These are phyloP conservation scores for Hypocreales sp. DNA, from an alignment of 2,329 filamentous ascomycete genomes.

Conservation along the genomic window DNA sequence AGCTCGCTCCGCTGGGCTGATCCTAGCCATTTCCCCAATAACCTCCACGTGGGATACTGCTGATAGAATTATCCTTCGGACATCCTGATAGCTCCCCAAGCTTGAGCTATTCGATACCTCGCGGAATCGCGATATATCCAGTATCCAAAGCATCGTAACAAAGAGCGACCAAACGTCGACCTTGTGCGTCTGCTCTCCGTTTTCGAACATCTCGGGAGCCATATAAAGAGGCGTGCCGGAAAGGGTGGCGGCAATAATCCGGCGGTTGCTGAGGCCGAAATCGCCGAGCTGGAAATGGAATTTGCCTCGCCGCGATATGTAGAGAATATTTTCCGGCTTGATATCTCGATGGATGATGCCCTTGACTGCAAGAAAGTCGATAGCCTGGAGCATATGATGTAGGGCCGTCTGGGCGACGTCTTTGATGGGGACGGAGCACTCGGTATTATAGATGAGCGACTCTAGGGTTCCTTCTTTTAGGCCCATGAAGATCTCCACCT, in stretches of 20 bases:
- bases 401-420: constrained; percentile 1
- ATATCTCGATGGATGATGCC: constrained; percentile 9
- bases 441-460: neutral
- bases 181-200: neutral
- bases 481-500: constrained; percentile 6
- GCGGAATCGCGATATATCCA: neutral
- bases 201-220: neutral
- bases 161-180: neutral
- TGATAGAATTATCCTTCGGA: neutral
- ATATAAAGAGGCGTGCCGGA: constrained; percentile 1
- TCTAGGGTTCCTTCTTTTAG: constrained; percentile 5
- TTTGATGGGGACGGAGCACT: neutral
- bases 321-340: constrained; percentile 10
- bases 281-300: constrained; percentile 3
- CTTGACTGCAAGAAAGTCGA: constrained; percentile 6
- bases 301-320: neutral
- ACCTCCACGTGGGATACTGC: neutral
- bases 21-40: constrained; percentile 2
- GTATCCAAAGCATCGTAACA: neutral
- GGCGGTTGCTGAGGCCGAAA: constrained; percentile 2
- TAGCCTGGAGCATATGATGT: constrained; percentile 8
- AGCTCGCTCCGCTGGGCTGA: constrained; percentile 2
- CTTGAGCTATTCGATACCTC: neutral
- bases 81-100: neutral
- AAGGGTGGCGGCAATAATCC: neutral